Base-by-base conservation (phyloP, 1,284 basidiomycete species). In the Mycosarcoma maydis region DNA sequence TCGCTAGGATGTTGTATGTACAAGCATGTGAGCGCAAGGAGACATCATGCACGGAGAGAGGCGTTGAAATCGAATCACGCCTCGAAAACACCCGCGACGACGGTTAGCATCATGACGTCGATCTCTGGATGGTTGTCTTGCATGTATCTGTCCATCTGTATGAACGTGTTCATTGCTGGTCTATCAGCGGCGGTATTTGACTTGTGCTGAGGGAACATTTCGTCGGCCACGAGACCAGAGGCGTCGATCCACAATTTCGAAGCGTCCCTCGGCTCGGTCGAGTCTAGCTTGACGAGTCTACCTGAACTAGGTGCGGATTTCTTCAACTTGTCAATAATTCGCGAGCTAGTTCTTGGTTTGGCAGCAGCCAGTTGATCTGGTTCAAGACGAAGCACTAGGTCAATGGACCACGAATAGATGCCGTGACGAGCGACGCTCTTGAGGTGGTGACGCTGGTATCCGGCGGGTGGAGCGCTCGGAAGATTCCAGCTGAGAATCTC, bases 341-440 rank as follows among this genome's bases (percentile, higher is more conserved):
- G n/a, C n/a, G n/a, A n/a, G 40, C 42, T 16, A 38, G 13, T 41
- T 39, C 41, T 14, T 14, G 34, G 17, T 26, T 48, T 62, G n/a
- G 56, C 60, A 1, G 57, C 49, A 3, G 47, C 41, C 1, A 60
- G 37, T 5, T 55, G 64, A 3, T 51, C 60, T 4, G 42, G 34
- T 49, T 54, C 41, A 5, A 90, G 82, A 73, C 88, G 87, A 50
- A 92, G 83, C 30, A 88, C 86, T 58, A 94, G 84, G 67, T 90
- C 86, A 50, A 94, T 83, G 0, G 85, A 84, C 88, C 90, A 94
- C 0, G 84, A 84, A 60, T 91, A 86, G 27, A 87, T 86, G 2
- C 90, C 90, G 73, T 91, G 90, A 81, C 90, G 91, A 4, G 91
- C 92, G 0, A 87, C 91, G 80, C 92, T 91, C 81, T 95, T 97